Base-by-base conservation (phyloP, 2,329 filamentous ascomycete genomes). In the Blumeria graminis region DNA sequence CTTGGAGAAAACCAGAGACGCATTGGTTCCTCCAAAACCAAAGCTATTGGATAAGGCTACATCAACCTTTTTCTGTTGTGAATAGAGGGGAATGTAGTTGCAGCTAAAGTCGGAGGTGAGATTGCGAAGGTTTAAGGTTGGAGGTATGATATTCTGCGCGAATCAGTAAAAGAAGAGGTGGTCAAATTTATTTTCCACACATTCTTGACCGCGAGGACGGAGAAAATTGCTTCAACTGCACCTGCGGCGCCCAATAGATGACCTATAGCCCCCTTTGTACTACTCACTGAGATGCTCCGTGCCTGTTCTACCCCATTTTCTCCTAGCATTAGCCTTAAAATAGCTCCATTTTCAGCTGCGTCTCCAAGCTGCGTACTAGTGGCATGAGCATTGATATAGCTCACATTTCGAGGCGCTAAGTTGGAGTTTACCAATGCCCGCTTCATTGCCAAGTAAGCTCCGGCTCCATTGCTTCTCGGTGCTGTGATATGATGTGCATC, bases 11-110 rank as follows among this genome's bases (percentile, higher is more conserved):
- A 88, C 88, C 39, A 98, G 71, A 56, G 81, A 88, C 45, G 90
- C 89, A 70, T 98, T 98, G 1, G 90, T 96, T 14, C 92, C 92
- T 10, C 92, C 92, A 71, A 98, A 98, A 0, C 92, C 92, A 70
- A 98, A 98, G 67, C 90, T 96, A 65, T 98, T 98, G 3, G 86
- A 92, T 57, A 98, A 64, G 5, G 85, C 86, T 22, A 90, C 82
- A 57, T 79, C 71, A 10, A 96, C 78, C 1, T 73, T 66, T 61
- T 78, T 81, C 55, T 83, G 68, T 68, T 95, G 89, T 0, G 87
- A 75, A 50, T 72, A 65, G 3, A 80, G 73, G 0, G 88, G 78
- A 3, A 94, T 81, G 67, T 95, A 90, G 66, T 96, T 95, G 71
- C 90, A 94, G 60, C 80, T 71, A 56, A 86, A 83, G 3, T 80